Conservation (phyloP, 495 filamentous ascomycete genomes). For the Podospora bellae-mahoneyi region DNA sequence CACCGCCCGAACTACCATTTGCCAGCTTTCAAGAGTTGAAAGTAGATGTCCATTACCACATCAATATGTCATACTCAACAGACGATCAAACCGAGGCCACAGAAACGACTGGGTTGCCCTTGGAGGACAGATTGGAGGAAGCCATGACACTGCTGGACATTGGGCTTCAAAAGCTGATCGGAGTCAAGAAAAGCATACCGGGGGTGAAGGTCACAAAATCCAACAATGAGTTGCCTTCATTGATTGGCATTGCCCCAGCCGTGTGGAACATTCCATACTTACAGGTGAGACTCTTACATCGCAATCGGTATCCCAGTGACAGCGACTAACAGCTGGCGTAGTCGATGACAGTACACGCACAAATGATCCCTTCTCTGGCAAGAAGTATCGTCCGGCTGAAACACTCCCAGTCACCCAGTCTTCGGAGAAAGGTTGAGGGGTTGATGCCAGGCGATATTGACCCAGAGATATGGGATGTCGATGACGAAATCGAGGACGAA, state of each 20-base stretch:
- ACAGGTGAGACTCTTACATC: slow-evolving; percentile 25
- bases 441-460: not conserved
- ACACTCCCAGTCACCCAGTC: slow-evolving; percentile 24
- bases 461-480: not conserved
- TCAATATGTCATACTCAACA: slow-evolving; percentile 1
- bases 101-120: not conserved
- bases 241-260: slow-evolving; percentile 44
- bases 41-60: slow-evolving; percentile 22
- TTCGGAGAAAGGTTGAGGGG: slow-evolving; percentile 24
- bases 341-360: slow-evolving; percentile 28
- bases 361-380: slow-evolving; percentile 25
- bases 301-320: not conserved
- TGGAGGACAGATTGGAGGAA: slow-evolving; percentile 17
- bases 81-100: not conserved
- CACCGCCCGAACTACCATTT: slow-evolving; percentile 22
- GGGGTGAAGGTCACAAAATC: slow-evolving; percentile 25
- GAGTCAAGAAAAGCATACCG: slow-evolving; percentile 25
- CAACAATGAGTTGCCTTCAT: slow-evolving; percentile 22
- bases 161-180: slow-evolving; percentile 35
- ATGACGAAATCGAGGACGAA: slow-evolving; percentile 9
- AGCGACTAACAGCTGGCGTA: not conserved
- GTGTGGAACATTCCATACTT: slow-evolving; percentile 46
- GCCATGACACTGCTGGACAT: slow-evolving; percentile 33
- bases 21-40: slow-evolving; percentile 35
- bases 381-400: slow-evolving; percentile 24